Base-by-base conservation (phyloP, 495 filamentous ascomycete species). In the Lasiosphaeris hirsuta region DNA sequence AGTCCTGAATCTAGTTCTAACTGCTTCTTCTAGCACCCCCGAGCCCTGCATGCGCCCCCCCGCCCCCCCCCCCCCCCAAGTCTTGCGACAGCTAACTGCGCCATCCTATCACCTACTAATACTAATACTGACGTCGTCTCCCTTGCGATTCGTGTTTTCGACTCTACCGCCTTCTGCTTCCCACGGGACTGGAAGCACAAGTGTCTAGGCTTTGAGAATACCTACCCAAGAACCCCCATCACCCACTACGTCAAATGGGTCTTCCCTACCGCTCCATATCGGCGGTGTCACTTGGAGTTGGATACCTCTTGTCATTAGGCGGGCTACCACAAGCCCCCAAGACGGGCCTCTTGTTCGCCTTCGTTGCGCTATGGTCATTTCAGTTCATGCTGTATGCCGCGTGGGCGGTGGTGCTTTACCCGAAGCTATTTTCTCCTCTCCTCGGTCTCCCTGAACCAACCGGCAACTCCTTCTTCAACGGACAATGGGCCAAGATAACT, bases 401-500 rank as follows among this genome's bases (percentile, higher is more conserved):
- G 17, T 92, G 79, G 70, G 71, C 61, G 3, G 61, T 84, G 1
- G 46, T 90, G 1, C 63, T 92, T 39, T 95, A 86, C 64, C 92
- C 90, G 3, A 77, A 81, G 42, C 77, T 85, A 62, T 75, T 95
- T 57, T 90, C 82, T n/a, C 90, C 92, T 0, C 59, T 89, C 36
- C 77, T 82, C 0, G 76, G 84, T 64, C 69, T 93, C 1, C 89
- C 89, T 0, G 72, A 68, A 15, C 81, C 87, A 0, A 62, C 63
- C 30, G 79, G 75, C 59, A 64, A 63, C 33, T 62, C 64, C 13
- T 75, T 73, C 47, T 66, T 80, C 19, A 72, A 77, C 49, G 89
- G 85, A 43, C 83, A 91, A 33, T 82, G 77, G 41, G 57, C 57
- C 3, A 69, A 66, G 11, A 86, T 94, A 51, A 62, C 76, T 40